Conservation (phyloP, 2,329 filamentous ascomycete genomes). For the Fusarium cicatricum region DNA sequence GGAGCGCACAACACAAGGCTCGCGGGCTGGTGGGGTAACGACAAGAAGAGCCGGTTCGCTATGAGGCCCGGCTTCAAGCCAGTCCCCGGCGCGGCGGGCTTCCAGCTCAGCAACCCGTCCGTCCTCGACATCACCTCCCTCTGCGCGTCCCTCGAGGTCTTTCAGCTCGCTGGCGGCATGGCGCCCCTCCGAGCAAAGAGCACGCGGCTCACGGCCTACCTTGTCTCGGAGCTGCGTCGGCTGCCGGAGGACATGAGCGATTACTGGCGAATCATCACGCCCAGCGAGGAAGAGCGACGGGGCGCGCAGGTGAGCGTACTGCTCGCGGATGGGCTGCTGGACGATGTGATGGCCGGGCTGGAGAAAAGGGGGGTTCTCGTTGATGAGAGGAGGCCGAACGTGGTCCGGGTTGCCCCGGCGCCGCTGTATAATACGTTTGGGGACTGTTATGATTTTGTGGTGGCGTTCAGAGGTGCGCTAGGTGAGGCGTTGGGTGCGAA, state of each 20-base stretch:
- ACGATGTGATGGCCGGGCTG: conserved; percentile 67
- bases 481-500: conserved; percentile 33
- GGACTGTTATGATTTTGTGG: conserved; percentile 57
- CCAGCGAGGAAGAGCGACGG: conserved; percentile 66
- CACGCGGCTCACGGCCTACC: conserved; percentile 69
- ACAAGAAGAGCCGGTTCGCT: conserved; percentile 73
- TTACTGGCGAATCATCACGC: conserved; percentile 70
- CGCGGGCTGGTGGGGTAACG: conserved; percentile 83
- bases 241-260: conserved; percentile 37
- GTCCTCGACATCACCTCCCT: conserved; percentile 78
- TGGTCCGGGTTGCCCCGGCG: conserved; percentile 80
- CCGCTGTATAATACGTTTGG: conserved; percentile 81
- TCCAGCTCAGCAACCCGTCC: conserved; percentile 78
- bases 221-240: conserved; percentile 67
- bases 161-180: conserved; percentile 62
- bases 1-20: conserved; percentile 67
- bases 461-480: conserved; percentile 40
- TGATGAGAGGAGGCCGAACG: conserved; percentile 83
- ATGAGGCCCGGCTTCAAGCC: conserved; percentile 82
- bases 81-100: conserved; percentile 77
- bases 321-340: conserved; percentile 70
- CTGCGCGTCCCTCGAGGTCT: conserved; percentile 72
- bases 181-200: conserved; percentile 66
- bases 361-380: conserved; percentile 73
- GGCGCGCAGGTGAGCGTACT: conserved; percentile 82